Evolutionary conservation across 2,329 filamentous ascomycete genomes (phyloP).

Genomic region (Neofusicoccum parvum): DNA sequence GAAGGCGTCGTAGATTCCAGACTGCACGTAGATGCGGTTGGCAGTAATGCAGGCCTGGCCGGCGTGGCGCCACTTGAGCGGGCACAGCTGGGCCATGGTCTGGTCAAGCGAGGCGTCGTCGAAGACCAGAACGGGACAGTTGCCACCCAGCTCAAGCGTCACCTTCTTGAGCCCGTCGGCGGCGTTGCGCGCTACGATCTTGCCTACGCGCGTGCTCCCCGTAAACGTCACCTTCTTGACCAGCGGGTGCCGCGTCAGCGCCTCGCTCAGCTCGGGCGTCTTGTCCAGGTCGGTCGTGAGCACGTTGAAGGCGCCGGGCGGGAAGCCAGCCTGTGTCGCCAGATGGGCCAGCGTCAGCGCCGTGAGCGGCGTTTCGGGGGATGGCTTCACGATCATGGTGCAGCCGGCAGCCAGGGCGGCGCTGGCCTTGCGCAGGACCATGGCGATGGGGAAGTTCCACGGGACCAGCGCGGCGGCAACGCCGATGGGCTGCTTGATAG

Average conservation of each 20-base stretch:
- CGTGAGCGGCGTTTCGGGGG: slow-evolving; percentile 44
- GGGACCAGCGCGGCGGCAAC: slow-evolving; percentile 47
- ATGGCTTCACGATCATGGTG: slow-evolving; percentile 43
- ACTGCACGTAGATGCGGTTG: slow-evolving; percentile 42
- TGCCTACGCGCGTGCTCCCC: slow-evolving; percentile 41
- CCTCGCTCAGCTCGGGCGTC: slow-evolving; percentile 32
- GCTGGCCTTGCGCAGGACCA: slow-evolving; percentile 38
- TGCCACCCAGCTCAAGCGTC: slow-evolving; percentile 49
- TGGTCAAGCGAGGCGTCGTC: slow-evolving; percentile 49
- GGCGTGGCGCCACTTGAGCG: slow-evolving; percentile 55
- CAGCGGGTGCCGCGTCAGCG: slow-evolving; percentile 41
- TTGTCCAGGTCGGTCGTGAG: slow-evolving; percentile 38
- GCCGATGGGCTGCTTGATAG: slow-evolving; percentile 63
- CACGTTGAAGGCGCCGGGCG: slow-evolving; percentile 46
- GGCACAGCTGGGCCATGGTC: slow-evolving; percentile 43
- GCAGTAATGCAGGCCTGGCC: slow-evolving; percentile 44
- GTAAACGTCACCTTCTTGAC: slow-evolving; percentile 48
- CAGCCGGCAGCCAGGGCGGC: slow-evolving; percentile 40
- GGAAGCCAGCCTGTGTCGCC: slow-evolving; percentile 44
- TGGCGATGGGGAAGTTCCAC: slow-evolving; percentile 47
- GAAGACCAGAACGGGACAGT: slow-evolving; percentile 48
- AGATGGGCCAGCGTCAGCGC: slow-evolving; percentile 41
- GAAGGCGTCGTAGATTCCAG: slow-evolving; percentile 41
- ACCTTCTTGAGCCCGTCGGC: slow-evolving; percentile 48
- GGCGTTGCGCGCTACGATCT: slow-evolving; percentile 45